These are phyloP conservation scores for Nidularia sp. DNA, from an alignment of 768 basidiomycete genomes.

Conservation along the genomic window DNA sequence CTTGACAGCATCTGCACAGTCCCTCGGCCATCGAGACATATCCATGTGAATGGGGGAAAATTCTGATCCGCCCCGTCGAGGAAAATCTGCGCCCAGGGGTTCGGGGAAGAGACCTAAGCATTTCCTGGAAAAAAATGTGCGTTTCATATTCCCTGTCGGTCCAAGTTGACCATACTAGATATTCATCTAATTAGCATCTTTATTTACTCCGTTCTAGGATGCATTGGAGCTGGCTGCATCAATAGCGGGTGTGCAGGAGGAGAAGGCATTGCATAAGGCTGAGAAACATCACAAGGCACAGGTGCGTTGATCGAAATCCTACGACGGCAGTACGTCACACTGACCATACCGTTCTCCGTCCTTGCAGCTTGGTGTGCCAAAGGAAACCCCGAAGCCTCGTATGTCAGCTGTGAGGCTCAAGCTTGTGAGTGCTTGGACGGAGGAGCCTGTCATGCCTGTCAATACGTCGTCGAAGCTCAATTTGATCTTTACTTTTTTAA, in stretches of 20 bases:
- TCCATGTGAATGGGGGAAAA: not conserved
- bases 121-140: conserved; percentile 32
- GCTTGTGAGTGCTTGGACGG: conserved; percentile 24
- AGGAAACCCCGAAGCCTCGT: conserved; percentile 17
- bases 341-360: not conserved
- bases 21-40: not conserved
- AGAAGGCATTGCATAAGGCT: conserved; percentile 33
- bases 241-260: conserved; percentile 42
- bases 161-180: no score
- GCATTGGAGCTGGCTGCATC: conserved; percentile 40
- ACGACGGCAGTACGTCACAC: not conserved
- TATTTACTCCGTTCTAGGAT: conserved; percentile 28
- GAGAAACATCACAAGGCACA: conserved; percentile 35
- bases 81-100: not conserved
- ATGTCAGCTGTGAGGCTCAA: conserved; percentile 27
- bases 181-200: conserved; percentile 4
- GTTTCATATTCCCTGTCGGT: not conserved
- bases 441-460: not conserved
- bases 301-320: conserved; percentile 19
- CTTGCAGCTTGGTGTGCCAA: conserved; percentile 20
- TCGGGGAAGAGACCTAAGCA: conserved; percentile 24
- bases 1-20: not conserved
- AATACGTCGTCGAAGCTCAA: not conserved
- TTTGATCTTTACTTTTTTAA: conserved; percentile 4
- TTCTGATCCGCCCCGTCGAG: not conserved